Percentiles rank a stretch among this genome's conserved stretches.
These are phyloP conservation scores for Mucor saturninus DNA, from an alignment of 371 early-diverging fungal species.

Conservation along the genomic window DNA sequence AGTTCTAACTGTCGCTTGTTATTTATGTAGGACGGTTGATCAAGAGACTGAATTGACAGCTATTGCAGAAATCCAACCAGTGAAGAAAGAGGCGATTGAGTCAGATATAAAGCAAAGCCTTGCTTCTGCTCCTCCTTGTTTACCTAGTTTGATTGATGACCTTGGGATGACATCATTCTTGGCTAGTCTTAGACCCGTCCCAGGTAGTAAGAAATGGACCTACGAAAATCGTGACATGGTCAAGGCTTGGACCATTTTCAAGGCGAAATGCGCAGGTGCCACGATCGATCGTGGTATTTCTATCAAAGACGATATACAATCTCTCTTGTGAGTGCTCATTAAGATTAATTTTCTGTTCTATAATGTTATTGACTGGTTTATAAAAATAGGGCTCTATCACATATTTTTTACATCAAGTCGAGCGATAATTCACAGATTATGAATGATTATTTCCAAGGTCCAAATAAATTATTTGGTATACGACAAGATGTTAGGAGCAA, in stretches of 20 bases:
- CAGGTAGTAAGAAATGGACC: background rate
- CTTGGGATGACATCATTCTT: background rate
- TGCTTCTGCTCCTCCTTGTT: background rate
- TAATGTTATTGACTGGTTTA: background rate
- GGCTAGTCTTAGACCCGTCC: background rate
- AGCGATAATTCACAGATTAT: background rate
- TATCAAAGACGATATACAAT: background rate
- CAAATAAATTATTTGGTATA: background rate
- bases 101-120: background rate
- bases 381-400: background rate
- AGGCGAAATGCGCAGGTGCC: background rate
- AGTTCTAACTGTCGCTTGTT: background rate
- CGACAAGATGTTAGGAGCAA: background rate
- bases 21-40: background rate
- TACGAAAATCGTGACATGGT: background rate
- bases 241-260: background rate
- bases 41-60: background rate
- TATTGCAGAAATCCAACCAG: background rate
- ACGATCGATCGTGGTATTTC: background rate
- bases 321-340: background rate
- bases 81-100: background rate
- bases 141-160: background rate
- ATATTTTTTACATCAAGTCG: slow-evolving; percentile 1
- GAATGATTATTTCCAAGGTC: background rate
- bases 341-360: background rate